These are phyloP conservation scores for Ceriops zippeliana DNA, from an alignment of 345 rosid species.

Conservation along the genomic window DNA sequence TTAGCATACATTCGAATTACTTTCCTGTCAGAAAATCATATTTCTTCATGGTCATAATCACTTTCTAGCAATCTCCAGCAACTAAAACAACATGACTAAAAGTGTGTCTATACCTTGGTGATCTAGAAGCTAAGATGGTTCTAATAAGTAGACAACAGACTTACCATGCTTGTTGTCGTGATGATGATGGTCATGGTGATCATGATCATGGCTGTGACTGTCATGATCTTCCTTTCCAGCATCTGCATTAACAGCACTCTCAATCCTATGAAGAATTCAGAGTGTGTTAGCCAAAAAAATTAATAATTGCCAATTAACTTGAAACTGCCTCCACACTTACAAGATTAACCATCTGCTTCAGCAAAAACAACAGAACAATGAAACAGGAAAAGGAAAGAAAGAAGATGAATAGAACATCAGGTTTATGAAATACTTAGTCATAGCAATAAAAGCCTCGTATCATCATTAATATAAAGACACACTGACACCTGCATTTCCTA, in stretches of 20 bases:
- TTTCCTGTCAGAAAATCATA: no score
- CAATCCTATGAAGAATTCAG: slow-evolving; percentile 55
- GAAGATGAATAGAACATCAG: slow-evolving; percentile 1
- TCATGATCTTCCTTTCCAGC: slow-evolving; percentile 49
- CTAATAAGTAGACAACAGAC: neutral
- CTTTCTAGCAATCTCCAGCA: no score
- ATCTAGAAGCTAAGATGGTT: neutral
- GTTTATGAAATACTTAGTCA: neutral
- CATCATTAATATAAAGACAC: neutral
- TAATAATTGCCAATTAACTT: neutral
- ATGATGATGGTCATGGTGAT: slow-evolving; percentile 50
- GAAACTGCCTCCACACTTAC: neutral
- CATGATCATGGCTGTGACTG: slow-evolving; percentile 42
- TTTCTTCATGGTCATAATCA: no score
- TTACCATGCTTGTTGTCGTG: slow-evolving; percentile 75
- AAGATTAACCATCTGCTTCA: neutral
- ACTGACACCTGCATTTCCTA: neutral
- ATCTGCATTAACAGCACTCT: slow-evolving; percentile 62
- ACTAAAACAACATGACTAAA: no score
- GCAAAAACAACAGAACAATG: neutral
- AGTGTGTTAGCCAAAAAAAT: slow-evolving; percentile 12
- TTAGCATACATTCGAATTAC: no score
- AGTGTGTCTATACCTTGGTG: no score
- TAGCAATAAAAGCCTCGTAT: neutral
- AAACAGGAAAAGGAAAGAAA: neutral